Base-by-base conservation (phyloP, 441 rosid genomes). In the Biscutella auriculata region DNA sequence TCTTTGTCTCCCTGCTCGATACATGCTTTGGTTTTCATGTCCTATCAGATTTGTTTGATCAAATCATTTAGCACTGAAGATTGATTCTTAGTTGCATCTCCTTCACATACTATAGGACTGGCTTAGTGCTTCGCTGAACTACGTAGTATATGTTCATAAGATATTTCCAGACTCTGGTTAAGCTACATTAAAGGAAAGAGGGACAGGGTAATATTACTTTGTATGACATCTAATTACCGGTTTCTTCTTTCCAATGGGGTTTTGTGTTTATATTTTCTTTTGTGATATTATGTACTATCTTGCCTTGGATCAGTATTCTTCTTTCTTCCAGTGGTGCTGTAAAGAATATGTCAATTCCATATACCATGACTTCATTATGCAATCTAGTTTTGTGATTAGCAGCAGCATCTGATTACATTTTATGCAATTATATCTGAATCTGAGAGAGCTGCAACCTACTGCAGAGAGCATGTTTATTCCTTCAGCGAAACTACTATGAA, bases 381-480 rank as follows among this genome's bases (percentile, higher is more conserved):
- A 19, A 19, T 19, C 23, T 19, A 19, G 23, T 19, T 19, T 19
- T 19, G 23, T 19, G 23, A 19, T 19, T 19, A 4, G 23, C 23
- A 19, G 23, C 23, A 19, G 23, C 23, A 19, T 19, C 23, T 19
- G 23, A 19, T 19, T 19, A 16, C 36, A 21, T 53, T 62, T 45
- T 46, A 36, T 39, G 46, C 9, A 26, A 67, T 59, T 36, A 15
- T 40, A 53, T 64, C 46, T 53, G 19, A 75, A 13, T 29, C 43
- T 65, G 42, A 62, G 41, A 48, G 30, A 49, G 56, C 60, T 63
- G 58, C 60, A 44, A 45, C 68, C 56, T 71, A 28, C 68, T 77
- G 80, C 94, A 92, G 98, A 91, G 78, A 78, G 78, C 72, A 67
- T 67, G 66, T 76, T 65, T 81, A 76, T 78, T 76, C 84, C 49